Base-by-base conservation (phyloP, 441 rosid species). In the Gossypium aridum region DNA sequence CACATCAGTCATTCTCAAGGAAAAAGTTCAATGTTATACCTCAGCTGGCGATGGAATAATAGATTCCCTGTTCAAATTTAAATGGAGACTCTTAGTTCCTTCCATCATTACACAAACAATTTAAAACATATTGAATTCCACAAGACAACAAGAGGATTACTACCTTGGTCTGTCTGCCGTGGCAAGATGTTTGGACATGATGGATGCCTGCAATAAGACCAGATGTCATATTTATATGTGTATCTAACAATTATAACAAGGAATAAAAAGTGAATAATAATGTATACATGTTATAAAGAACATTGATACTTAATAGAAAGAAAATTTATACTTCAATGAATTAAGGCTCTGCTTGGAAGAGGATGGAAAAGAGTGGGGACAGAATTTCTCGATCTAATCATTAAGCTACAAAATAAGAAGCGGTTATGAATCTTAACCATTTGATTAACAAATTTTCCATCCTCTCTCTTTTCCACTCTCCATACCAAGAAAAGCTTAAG, bases 91-190 rank as follows among this genome's bases (percentile, higher is more conserved):
- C 23, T 81, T 45, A 78, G 75, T 67, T 20, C 53, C 72, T 73
- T 12, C 10, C 56, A 65, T 3, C 43, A 6, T 37, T 23, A 59
- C 7, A 8, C 17, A 45, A 22, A 28, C 60, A n/a, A 17, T n/a
- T 70, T 13, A 7, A 72, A 55, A 61, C 7, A 0, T 3, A 7
- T 16, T 57, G 13, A 3, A 59, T 61, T 73, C 71, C 59, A 69
- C n/a, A 19, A 2, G 60, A 70, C 39, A 26, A 75, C 67, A 13
- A 66, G 60, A 53, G 37, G 70, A 28, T 62, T 28, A 23, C 64
- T 87, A 90, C 85, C 93, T 90, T 81, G 92, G 87, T 79, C 92
- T 82, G 34, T 89, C 97, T 22, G 89, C 80, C 81, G 88, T 90
- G 0, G 90, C 83, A 57, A 90, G 85, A 86, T 87, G 93, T 75